These are phyloP conservation scores for Termitomyces sp. DNA, from an alignment of 768 basidiomycete genomes.

Conservation along the genomic window DNA sequence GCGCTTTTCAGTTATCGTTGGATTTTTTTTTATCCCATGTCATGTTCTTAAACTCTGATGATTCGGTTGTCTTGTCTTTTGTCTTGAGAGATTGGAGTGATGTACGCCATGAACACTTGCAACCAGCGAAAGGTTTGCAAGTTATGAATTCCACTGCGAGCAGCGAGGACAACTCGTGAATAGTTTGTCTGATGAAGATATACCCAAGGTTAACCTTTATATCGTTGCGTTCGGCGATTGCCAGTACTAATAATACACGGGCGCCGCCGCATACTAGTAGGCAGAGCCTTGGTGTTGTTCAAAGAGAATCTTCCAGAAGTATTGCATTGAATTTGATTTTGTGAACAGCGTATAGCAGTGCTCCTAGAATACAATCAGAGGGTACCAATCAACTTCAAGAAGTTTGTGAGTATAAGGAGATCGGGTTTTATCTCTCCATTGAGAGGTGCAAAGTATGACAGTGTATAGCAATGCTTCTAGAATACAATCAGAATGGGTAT, in stretches of 20 bases:
- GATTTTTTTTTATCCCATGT: not conserved
- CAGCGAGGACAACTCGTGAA: too few species aligned
- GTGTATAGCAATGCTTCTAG: not conserved
- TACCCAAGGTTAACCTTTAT: too few species aligned
- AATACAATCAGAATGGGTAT: not conserved
- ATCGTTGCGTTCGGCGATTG: too few species aligned
- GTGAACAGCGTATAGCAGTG: not conserved
- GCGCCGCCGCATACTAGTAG: not conserved
- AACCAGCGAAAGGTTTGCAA: not conserved
- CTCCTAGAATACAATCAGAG: not conserved
- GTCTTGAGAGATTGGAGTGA: not conserved
- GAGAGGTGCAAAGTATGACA: slow-evolving; percentile 47
- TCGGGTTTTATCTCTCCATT: slow-evolving; percentile 68
- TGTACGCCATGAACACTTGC: too few species aligned
- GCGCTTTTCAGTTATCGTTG: not conserved
- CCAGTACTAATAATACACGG: not conserved
- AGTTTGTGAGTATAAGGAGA: slow-evolving; percentile 34
- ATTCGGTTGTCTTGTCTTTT: not conserved
- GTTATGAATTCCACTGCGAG: not conserved
- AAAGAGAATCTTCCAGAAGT: too few species aligned
- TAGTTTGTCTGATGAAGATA: too few species aligned
- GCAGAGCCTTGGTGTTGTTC: not conserved
- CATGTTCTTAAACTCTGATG: not conserved
- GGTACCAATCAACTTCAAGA: slow-evolving; percentile 41
- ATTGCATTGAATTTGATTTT: too few species aligned